A percentile compares a stretch with the other conserved stretches of the same genome.
Evolutionary conservation across 306 rosid species (phyloP).

Genomic region (Fagus crenata): DNA sequence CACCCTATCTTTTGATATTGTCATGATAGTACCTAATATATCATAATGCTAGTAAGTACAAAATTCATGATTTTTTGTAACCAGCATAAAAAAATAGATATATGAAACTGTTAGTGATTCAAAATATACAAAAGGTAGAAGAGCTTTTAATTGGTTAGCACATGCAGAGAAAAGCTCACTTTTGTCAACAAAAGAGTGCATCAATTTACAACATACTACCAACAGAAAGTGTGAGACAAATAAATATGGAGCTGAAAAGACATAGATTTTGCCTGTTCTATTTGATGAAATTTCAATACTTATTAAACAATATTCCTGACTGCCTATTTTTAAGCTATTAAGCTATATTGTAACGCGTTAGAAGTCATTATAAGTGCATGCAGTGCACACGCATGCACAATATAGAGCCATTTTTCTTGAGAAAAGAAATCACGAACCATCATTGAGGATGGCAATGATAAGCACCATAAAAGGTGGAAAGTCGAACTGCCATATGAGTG

Average conservation of each 20-base stretch:
- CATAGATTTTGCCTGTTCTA: background rate
- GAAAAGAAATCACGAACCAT: slow-evolving; percentile 62
- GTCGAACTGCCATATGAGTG: slow-evolving; percentile 91
- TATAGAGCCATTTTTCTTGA: slow-evolving; percentile 11
- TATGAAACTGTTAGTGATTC: background rate
- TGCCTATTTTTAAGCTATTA: background rate
- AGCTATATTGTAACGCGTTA: background rate
- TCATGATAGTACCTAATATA: slow-evolving; percentile 88
- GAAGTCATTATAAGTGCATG: background rate
- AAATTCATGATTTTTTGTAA: background rate
- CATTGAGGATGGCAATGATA: slow-evolving; percentile 91
- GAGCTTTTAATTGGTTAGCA: background rate
- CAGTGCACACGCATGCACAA: background rate
- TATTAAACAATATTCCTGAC: background rate
- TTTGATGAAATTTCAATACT: background rate
- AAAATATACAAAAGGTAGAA: background rate
- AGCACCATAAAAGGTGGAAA: slow-evolving; percentile 99
- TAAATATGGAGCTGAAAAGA: background rate
- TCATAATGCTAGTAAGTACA: slow-evolving; percentile 18
- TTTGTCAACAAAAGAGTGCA: background rate
- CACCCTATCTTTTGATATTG: slow-evolving; percentile 93
- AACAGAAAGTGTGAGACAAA: background rate
- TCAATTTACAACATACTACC: background rate
- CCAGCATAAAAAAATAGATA: background rate
- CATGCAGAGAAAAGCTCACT: background rate